A percentile compares a stretch with the other conserved stretches of the same genome.
phyloP scores from a whole-genome alignment of 2,329 filamentous ascomycete genomes.

The Ceratocystis albifundus region DNA sequence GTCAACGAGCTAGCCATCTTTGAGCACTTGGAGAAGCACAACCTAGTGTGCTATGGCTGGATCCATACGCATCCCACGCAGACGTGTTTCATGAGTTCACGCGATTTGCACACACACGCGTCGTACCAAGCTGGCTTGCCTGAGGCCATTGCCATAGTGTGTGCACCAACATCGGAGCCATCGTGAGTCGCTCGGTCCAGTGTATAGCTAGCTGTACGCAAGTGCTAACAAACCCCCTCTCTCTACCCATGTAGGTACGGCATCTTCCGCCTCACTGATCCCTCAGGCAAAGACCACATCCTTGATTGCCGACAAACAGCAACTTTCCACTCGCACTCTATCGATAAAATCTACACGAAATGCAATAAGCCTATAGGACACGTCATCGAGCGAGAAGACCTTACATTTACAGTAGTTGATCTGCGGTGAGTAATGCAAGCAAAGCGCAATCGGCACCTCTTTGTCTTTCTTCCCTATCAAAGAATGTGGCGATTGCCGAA shows the following conservation, averaged over 20 bases:
- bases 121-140: constrained; percentile 95
- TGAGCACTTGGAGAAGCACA: constrained; percentile 75
- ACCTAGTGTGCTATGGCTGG: constrained; percentile 83
- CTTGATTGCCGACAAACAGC: constrained; percentile 65
- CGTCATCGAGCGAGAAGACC: constrained; percentile 54
- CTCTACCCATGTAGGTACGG: constrained; percentile 51
- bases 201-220: neutral
- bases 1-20: constrained; percentile 75
- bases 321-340: constrained; percentile 66
- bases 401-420: constrained; percentile 50
- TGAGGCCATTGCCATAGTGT: constrained; percentile 94
- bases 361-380: constrained; percentile 56
- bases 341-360: constrained; percentile 64
- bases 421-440: constrained; percentile 32
- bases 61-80: constrained; percentile 96
- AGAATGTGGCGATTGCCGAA: neutral
- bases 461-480: too few relatives aligned
- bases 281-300: constrained; percentile 78
- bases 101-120: constrained; percentile 85
- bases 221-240: constrained; percentile 17
- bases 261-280: constrained; percentile 85
- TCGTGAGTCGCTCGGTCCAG: constrained; percentile 44
- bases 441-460: neutral
- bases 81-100: constrained; percentile 93
- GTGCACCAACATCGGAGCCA: constrained; percentile 68